Evolutionary conservation across 2,329 filamentous ascomycete genomes (phyloP).

Genomic region (Colletotrichum filicis): DNA sequence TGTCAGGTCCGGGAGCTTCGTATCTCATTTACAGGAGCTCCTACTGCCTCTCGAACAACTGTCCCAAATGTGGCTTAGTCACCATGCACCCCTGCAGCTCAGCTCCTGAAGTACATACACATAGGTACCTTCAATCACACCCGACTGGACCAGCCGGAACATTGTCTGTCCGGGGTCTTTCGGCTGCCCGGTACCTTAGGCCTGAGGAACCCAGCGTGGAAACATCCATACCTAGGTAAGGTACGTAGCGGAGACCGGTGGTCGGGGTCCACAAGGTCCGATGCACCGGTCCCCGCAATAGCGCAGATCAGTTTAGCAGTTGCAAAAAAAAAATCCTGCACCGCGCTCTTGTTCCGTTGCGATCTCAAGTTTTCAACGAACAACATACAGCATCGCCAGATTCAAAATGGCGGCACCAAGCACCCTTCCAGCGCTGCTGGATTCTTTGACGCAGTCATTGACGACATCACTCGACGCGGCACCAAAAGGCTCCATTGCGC

Average conservation of each 20-base stretch:
- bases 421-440: constrained; percentile 61
- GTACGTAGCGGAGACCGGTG: background rate
- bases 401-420: constrained; percentile 58
- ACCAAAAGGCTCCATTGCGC: constrained; percentile 72
- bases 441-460: constrained; percentile 68
- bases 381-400: background rate
- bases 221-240: too few species aligned
- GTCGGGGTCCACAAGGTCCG: background rate
- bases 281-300: constrained; percentile 11
- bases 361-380: background rate
- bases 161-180: background rate
- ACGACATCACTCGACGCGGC: constrained; percentile 74
- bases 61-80: constrained; percentile 34
- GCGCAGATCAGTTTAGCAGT: constrained; percentile 25
- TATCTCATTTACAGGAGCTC: constrained; percentile 14
- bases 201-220: background rate
- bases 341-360: constrained; percentile 2
- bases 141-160: constrained; percentile 3
- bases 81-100: background rate
- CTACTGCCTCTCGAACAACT: constrained; percentile 29
- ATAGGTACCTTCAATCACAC: background rate
- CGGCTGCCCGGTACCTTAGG: background rate
- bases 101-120: too few species aligned
- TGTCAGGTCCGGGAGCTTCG: constrained; percentile 26
- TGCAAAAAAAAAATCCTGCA: constrained; percentile 26